Evolutionary conservation across 208 protist genomes (phyloP), one percentile per base, ranked within the genome.

Genomic region (Phytomonas francai): DNA sequence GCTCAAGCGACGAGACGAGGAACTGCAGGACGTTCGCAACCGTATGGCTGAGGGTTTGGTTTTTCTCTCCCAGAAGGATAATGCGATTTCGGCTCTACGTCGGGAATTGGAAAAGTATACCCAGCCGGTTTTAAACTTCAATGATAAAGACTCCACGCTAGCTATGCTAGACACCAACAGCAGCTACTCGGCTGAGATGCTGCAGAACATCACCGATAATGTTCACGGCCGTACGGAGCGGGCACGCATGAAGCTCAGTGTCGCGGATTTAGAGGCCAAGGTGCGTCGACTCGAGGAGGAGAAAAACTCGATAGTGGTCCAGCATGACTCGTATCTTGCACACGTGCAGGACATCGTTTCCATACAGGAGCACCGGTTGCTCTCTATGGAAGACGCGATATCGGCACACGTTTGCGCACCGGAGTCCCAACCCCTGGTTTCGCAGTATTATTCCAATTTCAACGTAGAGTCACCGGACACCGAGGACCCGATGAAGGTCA

Each of bases 1-100:
- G 60, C 82, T 94, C 34, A 25, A 68, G 8, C 74, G 73, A 29
- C 76, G 76, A 16, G 89, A 94, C 65, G 80, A 91, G 60, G 85
- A 92, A 59, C 71, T 91, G 63, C 78, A 89, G 63, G 58, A 71
- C 51, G 68, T 79, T 29, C 84, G 92, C 61, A 80, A 83, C 65
- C 84, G 85, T 34, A 83, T 92, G 11, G 82, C 89, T 0, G 85
- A 92, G 64, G 78, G 77, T 19, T 73, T 94, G 6, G 82, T 94
- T 4, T 62, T 77, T n/a, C 64, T 94, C 8, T 87, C 89, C 14
- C 84, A 91, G 68, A 90, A 90, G 69, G 85, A 92, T 59, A 83
- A 82, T 5, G 84, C 78, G 56, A 88, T 92, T 45, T 76, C 76
- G 27, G 89, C 81, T 45, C 71, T 94, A 51, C 79, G 78, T 29